A percentile compares a stretch with the other conserved stretches of the same genome.
These are phyloP conservation scores for Naumovozyma baii DNA, from an alignment of 805 yeast species.

Conservation along the genomic window DNA sequence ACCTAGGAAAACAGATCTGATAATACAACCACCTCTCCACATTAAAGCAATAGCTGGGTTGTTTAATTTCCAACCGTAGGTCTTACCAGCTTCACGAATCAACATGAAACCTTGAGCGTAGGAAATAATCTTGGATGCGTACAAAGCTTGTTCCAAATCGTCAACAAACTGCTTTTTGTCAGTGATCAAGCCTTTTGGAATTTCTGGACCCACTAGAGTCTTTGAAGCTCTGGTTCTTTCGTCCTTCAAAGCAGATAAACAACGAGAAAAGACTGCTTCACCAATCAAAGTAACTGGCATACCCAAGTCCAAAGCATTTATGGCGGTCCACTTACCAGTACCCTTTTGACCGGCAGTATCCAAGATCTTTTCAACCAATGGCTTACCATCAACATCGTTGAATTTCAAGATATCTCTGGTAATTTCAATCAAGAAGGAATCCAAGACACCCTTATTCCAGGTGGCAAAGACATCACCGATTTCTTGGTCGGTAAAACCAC, in stretches of 20 bases:
- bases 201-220: constrained; percentile 68
- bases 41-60: constrained; percentile 96
- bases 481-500: constrained; percentile 83
- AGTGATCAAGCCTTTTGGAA: constrained; percentile 51
- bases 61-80: constrained; percentile 94
- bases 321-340: constrained; percentile 99
- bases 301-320: constrained; percentile 94
- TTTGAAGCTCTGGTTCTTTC: constrained; percentile 86
- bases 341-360: constrained; percentile 99
- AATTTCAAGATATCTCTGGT: constrained; percentile 88
- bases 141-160: constrained; percentile 93
- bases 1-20: constrained; percentile 95
- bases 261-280: constrained; percentile 96
- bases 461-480: constrained; percentile 82
- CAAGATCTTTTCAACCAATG: constrained; percentile 90
- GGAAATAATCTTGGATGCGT: constrained; percentile 96
- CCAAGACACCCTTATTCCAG: constrained; percentile 97
- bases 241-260: constrained; percentile 81
- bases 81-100: constrained; percentile 95
- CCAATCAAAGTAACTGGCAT: constrained; percentile 97
- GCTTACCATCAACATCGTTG: constrained; percentile 84
- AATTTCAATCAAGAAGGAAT: constrained; percentile 93
- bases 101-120: constrained; percentile 99
- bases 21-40: constrained; percentile 99
- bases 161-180: constrained; percentile 81